Percentiles rank a stretch among this genome's conserved stretches.
phyloP scores from a whole-genome alignment of 768 basidiomycete species.

The Agaricus subrufescens region DNA sequence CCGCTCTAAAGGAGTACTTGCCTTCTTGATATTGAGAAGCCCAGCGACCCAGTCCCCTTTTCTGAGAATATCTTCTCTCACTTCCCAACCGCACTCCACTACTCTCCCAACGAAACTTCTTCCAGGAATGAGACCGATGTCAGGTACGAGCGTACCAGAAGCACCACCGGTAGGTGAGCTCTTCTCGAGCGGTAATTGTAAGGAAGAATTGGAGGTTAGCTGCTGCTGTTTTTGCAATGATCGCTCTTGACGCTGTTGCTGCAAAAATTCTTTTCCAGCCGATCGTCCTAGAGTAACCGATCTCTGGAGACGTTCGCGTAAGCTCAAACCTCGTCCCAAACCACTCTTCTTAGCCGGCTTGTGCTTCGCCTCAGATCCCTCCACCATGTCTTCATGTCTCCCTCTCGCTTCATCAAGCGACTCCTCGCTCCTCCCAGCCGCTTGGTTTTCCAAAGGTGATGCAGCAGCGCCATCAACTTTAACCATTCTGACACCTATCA shows the following conservation, averaged over 20 bases:
- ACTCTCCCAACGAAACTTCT: slow-evolving; percentile 83
- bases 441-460: neutral
- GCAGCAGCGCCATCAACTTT: slow-evolving; percentile 5
- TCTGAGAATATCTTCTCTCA: slow-evolving; percentile 56
- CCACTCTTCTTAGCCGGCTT: slow-evolving; percentile 6
- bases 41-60: slow-evolving; percentile 89
- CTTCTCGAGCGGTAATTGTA: slow-evolving; percentile 1
- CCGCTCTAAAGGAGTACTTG: slow-evolving; percentile 24
- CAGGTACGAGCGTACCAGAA: slow-evolving; percentile 18
- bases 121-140: slow-evolving; percentile 82
- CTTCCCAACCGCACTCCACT: slow-evolving; percentile 79
- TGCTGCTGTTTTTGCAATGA: neutral
- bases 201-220: neutral
- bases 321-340: slow-evolving; percentile 15
- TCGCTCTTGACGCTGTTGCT: neutral
- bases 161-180: slow-evolving; percentile 3
- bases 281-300: slow-evolving; percentile 10
- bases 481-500: slow-evolving; percentile 47
- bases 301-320: slow-evolving; percentile 10
- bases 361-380: slow-evolving; percentile 1
- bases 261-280: neutral
- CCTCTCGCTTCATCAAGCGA: neutral
- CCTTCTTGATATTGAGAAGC: slow-evolving; percentile 75
- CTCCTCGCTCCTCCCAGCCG: slow-evolving; percentile 4
- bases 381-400: neutral